These are phyloP conservation scores for Fusarium setosum DNA, from an alignment of 2,329 filamentous ascomycete genomes.

Conservation along the genomic window DNA sequence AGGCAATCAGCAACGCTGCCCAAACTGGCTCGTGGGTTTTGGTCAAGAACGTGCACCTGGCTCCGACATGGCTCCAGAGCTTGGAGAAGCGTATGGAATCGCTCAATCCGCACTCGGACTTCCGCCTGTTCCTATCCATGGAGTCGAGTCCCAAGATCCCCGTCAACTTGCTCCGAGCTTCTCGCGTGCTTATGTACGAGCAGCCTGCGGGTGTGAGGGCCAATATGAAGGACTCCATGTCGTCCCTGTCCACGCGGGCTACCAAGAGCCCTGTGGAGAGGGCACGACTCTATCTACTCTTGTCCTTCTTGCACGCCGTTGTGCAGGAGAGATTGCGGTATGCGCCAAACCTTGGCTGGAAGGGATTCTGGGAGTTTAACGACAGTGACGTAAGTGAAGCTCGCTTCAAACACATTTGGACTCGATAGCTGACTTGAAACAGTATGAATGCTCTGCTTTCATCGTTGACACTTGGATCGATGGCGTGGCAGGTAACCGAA, in stretches of 20 bases:
- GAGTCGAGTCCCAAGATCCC: constrained; percentile 97
- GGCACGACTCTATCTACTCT: constrained; percentile 86
- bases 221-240: constrained; percentile 98
- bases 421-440: background rate
- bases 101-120: constrained; percentile 92
- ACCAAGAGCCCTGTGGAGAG: constrained; percentile 90
- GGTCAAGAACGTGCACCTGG: constrained; percentile 98
- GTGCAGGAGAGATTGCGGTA: constrained; percentile 95
- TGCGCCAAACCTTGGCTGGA: constrained; percentile 94
- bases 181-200: constrained; percentile 96
- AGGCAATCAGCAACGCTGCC: constrained; percentile 92
- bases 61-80: constrained; percentile 95
- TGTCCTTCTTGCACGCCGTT: constrained; percentile 95
- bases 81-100: constrained; percentile 97
- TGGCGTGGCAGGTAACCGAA: constrained; percentile 81
- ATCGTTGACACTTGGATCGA: constrained; percentile 98
- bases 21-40: constrained; percentile 95
- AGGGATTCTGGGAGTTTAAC: constrained; percentile 99
- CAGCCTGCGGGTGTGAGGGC: constrained; percentile 96
- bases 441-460: constrained; percentile 97
- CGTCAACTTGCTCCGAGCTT: constrained; percentile 92
- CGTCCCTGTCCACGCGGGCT: constrained; percentile 80
- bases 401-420: background rate
- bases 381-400: constrained; percentile 88
- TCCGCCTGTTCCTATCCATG: constrained; percentile 97